Base-by-base conservation (phyloP, 805 yeast species). In the Hanseniaspora singularis region DNA sequence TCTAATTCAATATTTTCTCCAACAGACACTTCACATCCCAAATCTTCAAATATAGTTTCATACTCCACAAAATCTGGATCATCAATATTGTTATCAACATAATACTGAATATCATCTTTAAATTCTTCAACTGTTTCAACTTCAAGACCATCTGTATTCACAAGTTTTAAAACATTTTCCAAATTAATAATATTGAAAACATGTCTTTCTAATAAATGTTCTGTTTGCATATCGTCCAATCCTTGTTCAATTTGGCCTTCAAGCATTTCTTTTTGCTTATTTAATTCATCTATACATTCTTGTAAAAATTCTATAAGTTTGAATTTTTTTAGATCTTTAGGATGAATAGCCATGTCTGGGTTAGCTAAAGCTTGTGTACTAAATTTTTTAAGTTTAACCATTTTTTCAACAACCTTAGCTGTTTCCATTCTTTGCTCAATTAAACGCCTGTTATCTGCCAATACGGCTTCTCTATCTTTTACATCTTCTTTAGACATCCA, bases 1-100 rank as follows among this genome's bases (percentile, higher is more conserved):
- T 51, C 52, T 1, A 32, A 4, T 30, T 52, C 69, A 14, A 66
- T 69, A 18, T 53, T 54, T 34, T 74, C 82, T 49, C 71, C 78
- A 37, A 87, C 55, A 33, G 53, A 52, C 19, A 61, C 52, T 51
- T 61, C 63, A 48, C 63, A 72, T 37, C 80, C 87, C 55, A 92
- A 71, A 50, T 79, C 85, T 54, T 92, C 96, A 63, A 89, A 92
- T 51, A 89, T 75, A 12, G 85, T 87, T 55, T 88, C 96, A 62
- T 89, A 95, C 58, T 87, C 96, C 28, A 88, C 81, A 61, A 87
- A 89, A 57, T 88, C 95, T 4, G 79, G 88, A 48, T 87, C 96
- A 62, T 82, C 92, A 38, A 47, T 40, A 59, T 89, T 89, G 52
- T 86, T 82, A 55, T 92, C 97, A 26, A 92, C 92, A 62, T 85